Conservation (phyloP, 805 yeast species). For the Candida stauntonica region DNA sequence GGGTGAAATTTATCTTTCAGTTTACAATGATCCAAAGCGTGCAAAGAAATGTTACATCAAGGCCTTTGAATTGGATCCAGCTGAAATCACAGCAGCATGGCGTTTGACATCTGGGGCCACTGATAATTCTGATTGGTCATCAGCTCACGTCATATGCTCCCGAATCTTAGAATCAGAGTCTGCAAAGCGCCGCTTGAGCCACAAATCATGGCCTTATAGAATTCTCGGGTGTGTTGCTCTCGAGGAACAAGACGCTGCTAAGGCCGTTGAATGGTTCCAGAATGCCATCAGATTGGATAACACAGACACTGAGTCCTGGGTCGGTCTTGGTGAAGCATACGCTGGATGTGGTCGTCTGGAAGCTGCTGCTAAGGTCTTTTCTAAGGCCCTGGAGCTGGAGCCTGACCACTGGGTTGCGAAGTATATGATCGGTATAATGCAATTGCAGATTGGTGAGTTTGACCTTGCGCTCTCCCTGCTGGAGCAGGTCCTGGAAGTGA, state of each 20-base stretch:
- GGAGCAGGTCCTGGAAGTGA: conserved; percentile 34
- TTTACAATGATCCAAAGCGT: conserved; percentile 53
- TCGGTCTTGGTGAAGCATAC: conserved; percentile 97
- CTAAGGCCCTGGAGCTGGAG: conserved; percentile 53
- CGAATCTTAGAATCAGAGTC: conserved; percentile 62
- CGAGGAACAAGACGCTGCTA: conserved; percentile 64
- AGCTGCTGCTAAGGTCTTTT: conserved; percentile 81
- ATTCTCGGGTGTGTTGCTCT: conserved; percentile 77
- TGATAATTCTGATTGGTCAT: conserved; percentile 69
- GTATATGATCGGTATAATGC: conserved; percentile 64
- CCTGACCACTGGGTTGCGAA: conserved; percentile 55
- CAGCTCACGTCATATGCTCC: conserved; percentile 70
- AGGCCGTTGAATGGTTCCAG: conserved; percentile 88
- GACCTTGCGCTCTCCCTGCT: conserved; percentile 52
- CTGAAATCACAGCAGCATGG: conserved; percentile 71
- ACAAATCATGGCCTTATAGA: conserved; percentile 79
- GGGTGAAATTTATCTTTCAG: conserved; percentile 65
- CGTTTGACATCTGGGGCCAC: conserved; percentile 70
- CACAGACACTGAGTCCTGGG: conserved; percentile 77
- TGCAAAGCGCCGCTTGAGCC: conserved; percentile 45
- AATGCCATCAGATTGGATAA: conserved; percentile 69
- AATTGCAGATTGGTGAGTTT: conserved; percentile 61
- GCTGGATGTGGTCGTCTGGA: conserved; percentile 77
- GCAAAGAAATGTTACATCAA: conserved; percentile 85
- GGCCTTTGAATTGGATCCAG: conserved; percentile 82